Evolutionary conservation across 306 rosid species (phyloP).

Genomic region (Castanopsis chinensis): DNA sequence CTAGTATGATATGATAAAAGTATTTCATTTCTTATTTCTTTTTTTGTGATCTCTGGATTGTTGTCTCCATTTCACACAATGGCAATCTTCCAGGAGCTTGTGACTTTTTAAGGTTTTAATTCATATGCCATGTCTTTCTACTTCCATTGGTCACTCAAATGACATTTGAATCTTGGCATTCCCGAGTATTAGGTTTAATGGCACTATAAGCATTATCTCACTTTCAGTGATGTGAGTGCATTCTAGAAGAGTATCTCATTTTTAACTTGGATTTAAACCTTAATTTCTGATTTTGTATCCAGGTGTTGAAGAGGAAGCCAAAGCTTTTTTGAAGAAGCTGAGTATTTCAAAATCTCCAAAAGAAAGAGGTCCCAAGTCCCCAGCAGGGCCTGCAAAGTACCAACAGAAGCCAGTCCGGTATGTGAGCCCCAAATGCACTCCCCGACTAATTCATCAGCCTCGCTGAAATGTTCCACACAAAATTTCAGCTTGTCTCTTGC

Average conservation of each 20-base stretch:
- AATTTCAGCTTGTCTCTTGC: not conserved
- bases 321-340: constrained; percentile 34
- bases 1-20: too few relatives aligned
- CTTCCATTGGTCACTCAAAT: not conserved
- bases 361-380: constrained; percentile 32
- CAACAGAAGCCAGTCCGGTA: constrained; percentile 44
- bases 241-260: not conserved
- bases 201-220: not conserved
- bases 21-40: not conserved
- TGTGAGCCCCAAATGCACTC: constrained; percentile 35
- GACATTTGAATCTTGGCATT: not conserved
- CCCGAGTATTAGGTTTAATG: not conserved
- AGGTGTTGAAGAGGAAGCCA: constrained; percentile 32
- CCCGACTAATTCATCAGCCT: constrained; percentile 56
- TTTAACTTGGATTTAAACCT: not conserved
- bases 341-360: constrained; percentile 29
- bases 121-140: not conserved
- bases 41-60: not conserved
- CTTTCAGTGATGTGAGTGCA: not conserved
- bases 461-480: constrained; percentile 25
- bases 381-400: constrained; percentile 30
- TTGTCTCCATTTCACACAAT: not conserved
- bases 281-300: not conserved
- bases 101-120: not conserved
- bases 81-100: not conserved